Base-by-base conservation (phyloP, 2,329 filamentous ascomycete genomes). In the Talaromyces atroroseus region DNA sequence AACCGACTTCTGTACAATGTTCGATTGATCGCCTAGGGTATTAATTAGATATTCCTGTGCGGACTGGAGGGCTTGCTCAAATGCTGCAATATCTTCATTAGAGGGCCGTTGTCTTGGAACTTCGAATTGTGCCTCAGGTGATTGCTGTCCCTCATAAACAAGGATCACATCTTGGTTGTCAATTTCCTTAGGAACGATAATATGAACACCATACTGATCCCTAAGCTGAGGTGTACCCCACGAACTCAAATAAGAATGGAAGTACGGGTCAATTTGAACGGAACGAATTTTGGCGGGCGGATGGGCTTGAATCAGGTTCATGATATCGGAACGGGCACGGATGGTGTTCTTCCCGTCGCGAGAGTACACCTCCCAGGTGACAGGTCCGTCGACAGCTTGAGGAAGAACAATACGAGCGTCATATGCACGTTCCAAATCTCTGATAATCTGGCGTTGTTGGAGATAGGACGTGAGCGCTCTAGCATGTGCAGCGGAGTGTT, bases 401-500 rank as follows among this genome's bases (percentile, higher is more conserved):
- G 90, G 89, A 1, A 91, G 86, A 65, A 92, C 89, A 69, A 97
- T 95, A 70, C 90, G 89, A n/a, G 91, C 87, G 66, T 88, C 83
- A 72, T 96, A 89, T 49, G 83, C 75, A 58, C 82, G 83, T 76
- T 96, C 91, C 14, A 99, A 80, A 52, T 90, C 85, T 64, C 89
- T 84, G 64, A 97, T 87, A 63, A 92, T 89, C 64, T 85, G 83
- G 47, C 89, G 87, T 66, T 94, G 84, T 56, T 86, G 86, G 52
- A 97, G 80, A 73, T 99, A 99, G 54, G 90, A 86, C 1, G 92
- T 94, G 57, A 99, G 79, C 64, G 92, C 88, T 59, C 87, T 86
- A 12, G 92, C 92, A 69, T 99, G 92, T 8, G 81, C 78, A 54
- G 89, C 84, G 11, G 89, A 84, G 71, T 96, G 89, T 70, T 91